Percentiles rank a stretch among this genome's conserved stretches.
These are phyloP conservation scores for Pleurotus ostreatus DNA, from an alignment of 768 basidiomycete species.

Conservation along the genomic window DNA sequence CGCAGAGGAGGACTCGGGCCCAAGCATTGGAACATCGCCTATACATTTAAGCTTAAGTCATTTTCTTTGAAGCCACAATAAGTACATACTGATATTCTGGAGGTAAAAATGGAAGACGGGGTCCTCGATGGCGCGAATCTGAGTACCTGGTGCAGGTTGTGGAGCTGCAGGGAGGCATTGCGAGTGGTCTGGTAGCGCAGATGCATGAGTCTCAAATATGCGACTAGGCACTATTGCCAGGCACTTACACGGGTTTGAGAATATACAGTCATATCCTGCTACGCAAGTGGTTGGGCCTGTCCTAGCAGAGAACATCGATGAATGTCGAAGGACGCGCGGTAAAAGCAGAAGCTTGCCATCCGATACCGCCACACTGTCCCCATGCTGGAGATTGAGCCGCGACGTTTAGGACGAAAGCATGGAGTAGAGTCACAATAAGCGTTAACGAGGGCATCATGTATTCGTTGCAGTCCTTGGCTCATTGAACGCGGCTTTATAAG, in stretches of 20 bases:
- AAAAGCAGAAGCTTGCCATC: conserved; percentile 23
- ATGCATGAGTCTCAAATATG: neutral
- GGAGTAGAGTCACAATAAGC: neutral
- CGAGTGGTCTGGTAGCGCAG: conserved; percentile 39
- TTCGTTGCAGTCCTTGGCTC: neutral
- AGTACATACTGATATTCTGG: conserved; percentile 35
- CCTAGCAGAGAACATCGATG: conserved; percentile 19
- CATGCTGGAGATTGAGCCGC: conserved; percentile 35
- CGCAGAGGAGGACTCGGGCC: conserved; percentile 46
- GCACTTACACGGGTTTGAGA: conserved; percentile 32
- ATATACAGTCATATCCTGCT: conserved; percentile 37
- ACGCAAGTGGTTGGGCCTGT: conserved; percentile 39
- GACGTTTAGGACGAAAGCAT: conserved; percentile 1
- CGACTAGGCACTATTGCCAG: neutral
- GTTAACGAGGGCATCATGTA: neutral
- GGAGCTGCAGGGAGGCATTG: conserved; percentile 44
- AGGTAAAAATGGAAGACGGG: conserved; percentile 58
- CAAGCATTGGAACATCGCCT: conserved; percentile 47
- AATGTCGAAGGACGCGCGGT: neutral
- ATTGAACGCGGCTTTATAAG: neutral
- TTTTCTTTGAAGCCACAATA: too few relatives aligned
- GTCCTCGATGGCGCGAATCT: conserved; percentile 47
- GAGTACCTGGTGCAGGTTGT: conserved; percentile 32
- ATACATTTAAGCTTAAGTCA: neutral
- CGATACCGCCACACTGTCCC: conserved; percentile 40